Conservation (phyloP, 2,329 filamentous ascomycete species). For the Fusarium sp. region DNA sequence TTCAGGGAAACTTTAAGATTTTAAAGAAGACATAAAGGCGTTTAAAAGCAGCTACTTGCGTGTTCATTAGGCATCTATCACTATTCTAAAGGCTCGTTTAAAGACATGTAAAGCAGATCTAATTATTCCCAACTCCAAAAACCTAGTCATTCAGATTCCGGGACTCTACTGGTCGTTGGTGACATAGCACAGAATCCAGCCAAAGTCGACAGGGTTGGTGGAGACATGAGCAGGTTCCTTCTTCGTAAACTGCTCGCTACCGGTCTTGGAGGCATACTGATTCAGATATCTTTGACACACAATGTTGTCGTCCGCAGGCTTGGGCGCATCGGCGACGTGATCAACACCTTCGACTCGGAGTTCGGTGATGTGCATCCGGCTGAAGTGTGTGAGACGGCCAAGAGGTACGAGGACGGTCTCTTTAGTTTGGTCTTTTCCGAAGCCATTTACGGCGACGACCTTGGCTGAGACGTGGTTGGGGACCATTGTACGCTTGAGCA, state of each 20-base stretch:
- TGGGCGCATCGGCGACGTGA: not conserved
- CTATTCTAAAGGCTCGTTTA: not conserved
- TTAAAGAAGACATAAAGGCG: not conserved
- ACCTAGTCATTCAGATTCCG: not conserved
- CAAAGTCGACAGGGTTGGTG: not conserved
- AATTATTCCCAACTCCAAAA: not conserved
- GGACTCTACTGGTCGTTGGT: not conserved
- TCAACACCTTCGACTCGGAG: not conserved
- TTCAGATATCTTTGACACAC: not conserved
- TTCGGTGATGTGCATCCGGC: not conserved
- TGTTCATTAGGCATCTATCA: not conserved
- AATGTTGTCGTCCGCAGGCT: not conserved
- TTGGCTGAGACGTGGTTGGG: slow-evolving; percentile 5
- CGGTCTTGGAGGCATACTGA: not conserved
- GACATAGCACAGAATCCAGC: slow-evolving; percentile 5
- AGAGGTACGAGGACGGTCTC: not conserved
- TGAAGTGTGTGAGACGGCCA: not conserved
- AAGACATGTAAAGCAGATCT: not conserved
- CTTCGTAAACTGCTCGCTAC: not conserved
- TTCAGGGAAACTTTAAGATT: not conserved
- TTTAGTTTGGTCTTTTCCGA: not conserved
- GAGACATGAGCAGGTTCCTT: not conserved
- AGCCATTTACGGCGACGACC: not conserved
- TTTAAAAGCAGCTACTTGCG: not conserved
- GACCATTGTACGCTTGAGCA: not conserved